A percentile compares a stretch with the other conserved stretches of the same genome.
phyloP scores from a whole-genome alignment of 1,139 yeast species.

The Taiozyma sp. region DNA sequence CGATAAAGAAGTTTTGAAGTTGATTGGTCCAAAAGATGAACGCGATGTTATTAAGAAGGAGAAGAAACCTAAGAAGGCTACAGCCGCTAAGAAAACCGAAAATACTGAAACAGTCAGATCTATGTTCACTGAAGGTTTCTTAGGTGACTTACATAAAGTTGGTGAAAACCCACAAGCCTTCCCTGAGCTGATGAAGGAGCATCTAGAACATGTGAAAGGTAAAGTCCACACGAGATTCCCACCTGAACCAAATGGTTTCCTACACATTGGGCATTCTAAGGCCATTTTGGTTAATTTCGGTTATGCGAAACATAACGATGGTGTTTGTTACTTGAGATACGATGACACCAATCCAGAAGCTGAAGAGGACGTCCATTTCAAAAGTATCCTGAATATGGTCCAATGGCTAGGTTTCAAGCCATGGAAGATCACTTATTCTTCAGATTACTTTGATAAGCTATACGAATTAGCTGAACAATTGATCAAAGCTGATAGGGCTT shows the following conservation, averaged over 20 bases:
- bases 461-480: conserved; percentile 84
- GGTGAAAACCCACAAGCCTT: conserved; percentile 91
- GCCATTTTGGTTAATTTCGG: conserved; percentile 98
- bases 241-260: conserved; percentile 96
- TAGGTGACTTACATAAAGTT: conserved; percentile 91
- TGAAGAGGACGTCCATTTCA: conserved; percentile 89
- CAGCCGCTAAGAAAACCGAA: conserved; percentile 12
- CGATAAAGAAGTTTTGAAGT: conserved; percentile 64
- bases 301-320: conserved; percentile 79
- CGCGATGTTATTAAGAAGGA: conserved; percentile 83
- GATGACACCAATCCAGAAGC: conserved; percentile 99
- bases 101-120: conserved; percentile 45
- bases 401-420: conserved; percentile 93
- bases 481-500: conserved; percentile 67
- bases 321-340: conserved; percentile 85
- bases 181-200: conserved; percentile 80
- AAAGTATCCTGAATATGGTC: conserved; percentile 78
- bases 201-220: conserved; percentile 73
- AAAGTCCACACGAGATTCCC: conserved; percentile 93
- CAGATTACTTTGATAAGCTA: conserved; percentile 88
- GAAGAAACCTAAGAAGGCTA: conserved; percentile 39
- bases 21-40: conserved; percentile 94
- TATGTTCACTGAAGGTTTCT: conserved; percentile 93
- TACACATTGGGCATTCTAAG: conserved; percentile 97
- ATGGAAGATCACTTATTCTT: conserved; percentile 90